Evolutionary conservation across 2,329 filamentous ascomycete genomes (phyloP), one percentile per base, ranked within the genome.

Genomic region (Calonectria pseudoturangicola): DNA sequence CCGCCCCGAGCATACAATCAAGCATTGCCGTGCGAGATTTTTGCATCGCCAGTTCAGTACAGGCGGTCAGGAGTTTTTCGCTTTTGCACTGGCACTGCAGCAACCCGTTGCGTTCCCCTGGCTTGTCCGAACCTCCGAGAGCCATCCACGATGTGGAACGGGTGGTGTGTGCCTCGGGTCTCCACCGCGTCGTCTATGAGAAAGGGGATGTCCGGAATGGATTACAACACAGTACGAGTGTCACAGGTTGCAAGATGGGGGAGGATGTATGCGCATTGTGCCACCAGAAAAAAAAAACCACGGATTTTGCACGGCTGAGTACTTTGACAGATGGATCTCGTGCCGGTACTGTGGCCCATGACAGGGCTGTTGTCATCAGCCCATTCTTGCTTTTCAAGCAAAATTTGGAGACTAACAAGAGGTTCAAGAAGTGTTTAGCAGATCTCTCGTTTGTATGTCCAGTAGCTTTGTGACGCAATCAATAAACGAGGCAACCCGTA

Each of bases 111-210:
- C 54, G 8, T 27, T 67, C 65, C 71, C 69, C 74, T 66, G 43
- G 25, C 50, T 74, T 71, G 66, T 72, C 75, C 75, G 77, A 78
- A 78, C 70, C 67, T 69, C 77, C 75, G 75, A 77, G 70, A 65
- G 64, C 64, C 27, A 68, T 47, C 65, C 51, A 33, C 39, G 56
- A 45, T 56, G 75, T 78, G 73, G 77, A 76, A 73, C 66, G 48
- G 65, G 70, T 79, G 73, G 75, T 69, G 71, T 79, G 74, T 76
- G 71, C 68, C 64, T 68, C 25, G 25, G 51, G 51, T 54, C 69
- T 66, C 69, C 76, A 79, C 74, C 25, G 54, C 21, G 36, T 60
- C 66, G 50, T 62, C 47, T n/a, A 51, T 51, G 69, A 66, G 70
- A 75, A 63, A 58, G 74, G 76, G 54, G 50, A 67, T 50, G 33